Base-by-base conservation (phyloP, 441 rosid genomes). In the Syzygium syzygioides region DNA sequence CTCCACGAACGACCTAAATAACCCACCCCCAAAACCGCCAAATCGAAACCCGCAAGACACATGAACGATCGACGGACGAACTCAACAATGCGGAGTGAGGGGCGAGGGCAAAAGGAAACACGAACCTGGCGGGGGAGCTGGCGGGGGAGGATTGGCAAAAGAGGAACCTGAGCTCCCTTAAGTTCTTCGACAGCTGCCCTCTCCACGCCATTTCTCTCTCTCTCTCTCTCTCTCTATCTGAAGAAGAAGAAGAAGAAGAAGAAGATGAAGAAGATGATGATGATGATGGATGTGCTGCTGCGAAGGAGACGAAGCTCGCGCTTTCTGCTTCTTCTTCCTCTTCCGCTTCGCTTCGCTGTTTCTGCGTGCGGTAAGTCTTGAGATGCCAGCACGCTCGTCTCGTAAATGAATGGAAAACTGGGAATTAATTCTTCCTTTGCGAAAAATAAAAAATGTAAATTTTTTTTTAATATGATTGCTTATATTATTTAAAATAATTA, bases 111-210 rank as follows among this genome's bases (percentile, higher is more conserved):
- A 9, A 56, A 32, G 30, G 34, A 86, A 45, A 25, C 59, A 11
- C 87, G 2, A 41, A 98, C 99, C 99, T 95, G 41, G 96, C 89
- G 62, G 95, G 6, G 83, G 97, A 94, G 91, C 99, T 97, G 25
- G 96, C 92, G 48, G 96, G 96, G 23, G 99, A 97, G 53, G 95
- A 89, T 89, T 97, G 99, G 90, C 99, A 95, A 13, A 95, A 92
- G 56, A 98, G 93, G 89, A 98, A 91, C 90, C 99, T 90, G 25
- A 98, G 96, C 93, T 97, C 99, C 94, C 94, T 97, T 86, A 98
- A 87, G 87, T 92, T 94, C 90, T 87, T 91, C 79, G 97, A 94
- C 90, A 97, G 92, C 85, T 92, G 94, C 66, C 95, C 93, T 92
- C 97, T 94, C 97, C 98, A 97, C 56, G 98, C 98, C 98, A 97